Evolutionary conservation across 768 basidiomycete genomes (phyloP), one percentile per base, ranked within the genome.

Genomic region (Postia placenta): DNA sequence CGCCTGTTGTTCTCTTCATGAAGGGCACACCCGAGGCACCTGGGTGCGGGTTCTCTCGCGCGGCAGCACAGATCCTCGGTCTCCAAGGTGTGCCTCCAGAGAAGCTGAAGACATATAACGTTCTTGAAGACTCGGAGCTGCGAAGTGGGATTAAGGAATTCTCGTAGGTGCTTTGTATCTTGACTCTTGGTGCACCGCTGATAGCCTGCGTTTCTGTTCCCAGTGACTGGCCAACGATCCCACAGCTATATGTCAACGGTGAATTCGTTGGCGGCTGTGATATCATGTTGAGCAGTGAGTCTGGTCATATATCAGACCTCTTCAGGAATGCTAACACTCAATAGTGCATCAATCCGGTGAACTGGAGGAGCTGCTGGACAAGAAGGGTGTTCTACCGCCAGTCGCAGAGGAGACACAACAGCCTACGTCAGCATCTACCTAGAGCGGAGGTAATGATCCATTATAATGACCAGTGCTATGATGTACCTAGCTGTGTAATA

Each of bases 201-300:
- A 24, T 42, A 7, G 24, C 12, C 37, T 38, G 4, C 19, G 24
- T 45, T 38, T 19, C 5, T 5, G 15, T 33, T 33, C n/a, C 4
- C 58, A 98, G 94, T 20, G 90, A 96, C 55, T 99, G 95, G 95
- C 95, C 95, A 12, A 99, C 95, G 17, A 84, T 99, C 55, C 95
- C 95, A 11, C 95, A 99, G 64, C 66, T 99, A 11, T 99, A 95
- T 61, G 76, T 98, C 28, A 83, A 89, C 47, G 95, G 94, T 4
- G 93, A 96, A 64, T 99, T 99, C 60, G 75, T 99, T 36, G 95
- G 95, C 26, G 96, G 95, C 46, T 96, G 94, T 65, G 95, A 99
- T 69, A 97, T 99, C 57, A 69, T 97, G 19, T 66, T 97, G 23
- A 79, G 81, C 55, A 96, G 92, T 93, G 60, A 70, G 92, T 81